Percentiles rank a stretch among this genome's conserved stretches.
These are phyloP conservation scores for Phalaenopsis aphrodite DNA, from an alignment of 106 monocot species.

Conservation along the genomic window DNA sequence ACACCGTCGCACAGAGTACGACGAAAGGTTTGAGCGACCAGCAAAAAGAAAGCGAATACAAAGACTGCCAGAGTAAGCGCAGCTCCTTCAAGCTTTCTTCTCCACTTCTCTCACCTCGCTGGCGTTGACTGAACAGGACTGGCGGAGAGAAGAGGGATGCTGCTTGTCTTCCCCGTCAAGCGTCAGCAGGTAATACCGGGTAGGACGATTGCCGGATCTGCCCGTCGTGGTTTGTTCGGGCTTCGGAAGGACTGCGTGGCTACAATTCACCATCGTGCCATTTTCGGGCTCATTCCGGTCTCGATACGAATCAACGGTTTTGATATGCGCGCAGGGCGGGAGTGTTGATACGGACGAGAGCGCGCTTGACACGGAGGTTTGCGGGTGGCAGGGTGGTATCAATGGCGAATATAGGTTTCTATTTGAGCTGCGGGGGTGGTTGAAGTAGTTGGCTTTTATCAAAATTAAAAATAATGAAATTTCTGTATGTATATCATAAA, in stretches of 20 bases:
- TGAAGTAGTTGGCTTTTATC: no score
- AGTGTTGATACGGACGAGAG: background rate
- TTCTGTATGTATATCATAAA: no score
- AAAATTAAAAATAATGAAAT: no score
- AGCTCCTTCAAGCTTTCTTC: background rate
- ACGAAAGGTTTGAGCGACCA: no score
- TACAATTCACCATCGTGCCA: background rate
- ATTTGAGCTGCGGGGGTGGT: no score
- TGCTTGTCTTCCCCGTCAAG: background rate
- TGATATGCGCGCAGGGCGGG: background rate
- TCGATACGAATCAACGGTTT: background rate
- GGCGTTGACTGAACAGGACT: constrained; percentile 3
- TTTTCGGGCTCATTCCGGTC: background rate
- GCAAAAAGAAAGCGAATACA: background rate
- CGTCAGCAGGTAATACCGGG: background rate
- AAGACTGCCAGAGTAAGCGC: background rate
- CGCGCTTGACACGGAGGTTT: no score
- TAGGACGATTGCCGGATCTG: constrained; percentile 4
- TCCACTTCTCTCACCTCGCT: background rate
- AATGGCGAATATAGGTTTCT: no score
- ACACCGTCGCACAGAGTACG: background rate
- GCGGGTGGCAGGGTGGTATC: no score
- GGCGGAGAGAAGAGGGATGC: constrained; percentile 6
- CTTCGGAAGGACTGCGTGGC: background rate
- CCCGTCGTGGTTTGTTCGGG: background rate